Conservation (phyloP, 805 yeast genomes). For the Candida manassasensis region DNA sequence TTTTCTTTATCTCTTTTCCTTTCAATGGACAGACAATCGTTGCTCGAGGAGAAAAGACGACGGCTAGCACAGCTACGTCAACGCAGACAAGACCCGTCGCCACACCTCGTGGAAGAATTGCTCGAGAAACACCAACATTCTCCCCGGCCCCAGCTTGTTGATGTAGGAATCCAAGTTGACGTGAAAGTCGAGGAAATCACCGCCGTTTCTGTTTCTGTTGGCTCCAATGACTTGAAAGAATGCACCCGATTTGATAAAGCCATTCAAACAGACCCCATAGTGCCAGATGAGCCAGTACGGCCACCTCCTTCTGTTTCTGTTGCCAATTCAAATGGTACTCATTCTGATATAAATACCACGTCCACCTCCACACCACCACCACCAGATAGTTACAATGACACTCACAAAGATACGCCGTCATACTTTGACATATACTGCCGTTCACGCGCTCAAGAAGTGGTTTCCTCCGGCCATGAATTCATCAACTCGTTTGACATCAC, state of each 20-base stretch:
- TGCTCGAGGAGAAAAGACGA: slow-evolving; percentile 37
- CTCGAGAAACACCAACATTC: slow-evolving; percentile 3
- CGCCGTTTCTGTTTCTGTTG: background rate
- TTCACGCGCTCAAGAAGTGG: no score
- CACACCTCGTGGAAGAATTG: slow-evolving; percentile 1
- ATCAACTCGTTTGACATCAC: no score
- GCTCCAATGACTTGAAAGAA: slow-evolving; percentile 5
- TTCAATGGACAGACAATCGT: slow-evolving; percentile 35
- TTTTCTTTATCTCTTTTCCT: no score
- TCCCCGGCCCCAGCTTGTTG: slow-evolving; percentile 5
- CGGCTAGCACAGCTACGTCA: slow-evolving; percentile 24
- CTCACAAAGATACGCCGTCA: no score
- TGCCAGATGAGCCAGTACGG: slow-evolving; percentile 1
- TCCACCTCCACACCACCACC: no score
- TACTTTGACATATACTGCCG: no score
- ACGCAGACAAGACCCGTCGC: slow-evolving; percentile 10
- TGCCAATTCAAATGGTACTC: no score
- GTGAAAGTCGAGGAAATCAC: background rate
- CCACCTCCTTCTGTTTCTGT: no score
- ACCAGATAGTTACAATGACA: no score
- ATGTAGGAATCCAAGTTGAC: slow-evolving; percentile 7
- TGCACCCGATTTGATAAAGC: slow-evolving; percentile 18
- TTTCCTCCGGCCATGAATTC: no score
- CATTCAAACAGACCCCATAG: slow-evolving; percentile 14
- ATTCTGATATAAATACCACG: no score